Conservation (phyloP, 2,329 filamentous ascomycete genomes). For the Nemania abortiva region DNA sequence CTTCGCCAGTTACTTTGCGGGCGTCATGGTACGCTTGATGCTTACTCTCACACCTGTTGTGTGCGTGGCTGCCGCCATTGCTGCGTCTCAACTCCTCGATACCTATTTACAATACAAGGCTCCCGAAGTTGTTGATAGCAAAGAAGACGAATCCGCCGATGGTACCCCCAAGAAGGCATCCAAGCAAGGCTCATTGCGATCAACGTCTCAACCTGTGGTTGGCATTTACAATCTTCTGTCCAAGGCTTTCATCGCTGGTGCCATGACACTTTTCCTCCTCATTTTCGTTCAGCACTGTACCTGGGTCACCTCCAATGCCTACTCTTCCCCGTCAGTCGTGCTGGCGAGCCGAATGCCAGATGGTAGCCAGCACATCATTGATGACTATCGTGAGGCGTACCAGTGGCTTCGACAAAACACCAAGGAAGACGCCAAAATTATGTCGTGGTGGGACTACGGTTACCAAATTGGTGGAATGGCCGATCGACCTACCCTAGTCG, state of each 20-base stretch:
- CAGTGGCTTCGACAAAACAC: constrained; percentile 99
- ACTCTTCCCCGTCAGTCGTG: constrained; percentile 97
- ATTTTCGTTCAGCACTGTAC: constrained; percentile 98
- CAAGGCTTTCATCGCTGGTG: constrained; percentile 80
- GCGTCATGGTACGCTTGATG: constrained; percentile 99
- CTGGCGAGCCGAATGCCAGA: constrained; percentile 92
- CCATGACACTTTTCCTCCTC: constrained; percentile 82
- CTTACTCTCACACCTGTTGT: constrained; percentile 96
- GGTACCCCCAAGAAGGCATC: constrained; percentile 67
- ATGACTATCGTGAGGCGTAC: constrained; percentile 99
- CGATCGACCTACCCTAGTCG: constrained; percentile 93
- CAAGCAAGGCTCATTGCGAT: constrained; percentile 72
- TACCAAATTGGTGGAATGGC: constrained; percentile 99
- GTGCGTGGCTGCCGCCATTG: constrained; percentile 91
- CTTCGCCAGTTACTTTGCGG: constrained; percentile 96
- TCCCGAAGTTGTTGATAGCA: constrained; percentile 65
- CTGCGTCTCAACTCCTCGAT: constrained; percentile 88
- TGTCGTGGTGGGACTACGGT: constrained; percentile 99
- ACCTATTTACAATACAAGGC: constrained; percentile 79
- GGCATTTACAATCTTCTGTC: constrained; percentile 87
- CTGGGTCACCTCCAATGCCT: constrained; percentile 99
- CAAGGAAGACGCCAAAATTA: constrained; percentile 92
- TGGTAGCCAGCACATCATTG: constrained; percentile 97
- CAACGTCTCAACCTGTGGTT: constrained; percentile 77
- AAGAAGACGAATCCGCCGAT: constrained; percentile 60